These are phyloP conservation scores for Coemansia javaensis DNA, from an alignment of 192 early-diverging fungal species.

Conservation along the genomic window DNA sequence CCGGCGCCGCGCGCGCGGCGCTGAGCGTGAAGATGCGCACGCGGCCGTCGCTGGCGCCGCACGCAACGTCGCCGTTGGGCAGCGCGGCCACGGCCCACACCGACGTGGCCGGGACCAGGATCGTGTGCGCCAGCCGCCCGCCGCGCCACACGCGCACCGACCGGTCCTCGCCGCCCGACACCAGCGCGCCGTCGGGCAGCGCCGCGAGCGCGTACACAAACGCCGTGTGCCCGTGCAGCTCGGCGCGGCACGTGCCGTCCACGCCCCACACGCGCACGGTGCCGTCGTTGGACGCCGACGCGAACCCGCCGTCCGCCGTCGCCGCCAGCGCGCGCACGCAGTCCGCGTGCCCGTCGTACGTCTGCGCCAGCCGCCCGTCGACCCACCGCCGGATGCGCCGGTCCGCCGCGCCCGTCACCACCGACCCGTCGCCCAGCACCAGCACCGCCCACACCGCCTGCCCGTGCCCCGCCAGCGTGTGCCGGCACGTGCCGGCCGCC, in stretches of 20 bases:
- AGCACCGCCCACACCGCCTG: slow-evolving; percentile 91
- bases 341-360: slow-evolving; percentile 81
- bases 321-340: slow-evolving; percentile 76
- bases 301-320: slow-evolving; percentile 64
- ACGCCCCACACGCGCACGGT: slow-evolving; percentile 79
- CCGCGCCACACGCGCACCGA: slow-evolving; percentile 81
- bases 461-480: slow-evolving; percentile 71
- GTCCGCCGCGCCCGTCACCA: slow-evolving; percentile 90
- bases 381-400: slow-evolving; percentile 85
- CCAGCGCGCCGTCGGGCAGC: slow-evolving; percentile 71
- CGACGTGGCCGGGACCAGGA: slow-evolving; percentile 81
- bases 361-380: slow-evolving; percentile 57
- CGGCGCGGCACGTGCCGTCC: slow-evolving; percentile 64
- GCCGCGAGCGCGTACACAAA: slow-evolving; percentile 82
- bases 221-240: slow-evolving; percentile 81
- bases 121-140: slow-evolving; percentile 66
- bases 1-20: slow-evolving; percentile 56
- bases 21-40: slow-evolving; percentile 76
- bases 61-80: slow-evolving; percentile 79
- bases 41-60: slow-evolving; percentile 75
- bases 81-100: slow-evolving; percentile 83
- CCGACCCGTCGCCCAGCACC: slow-evolving; percentile 59
- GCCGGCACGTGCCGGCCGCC: slow-evolving; percentile 63
- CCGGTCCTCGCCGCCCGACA: slow-evolving; percentile 93
- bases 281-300: slow-evolving; percentile 87